Evolutionary conservation across 305 asterid species (phyloP), one percentile per base, ranked within the genome.

Genomic region (Nicotiana rustica): DNA sequence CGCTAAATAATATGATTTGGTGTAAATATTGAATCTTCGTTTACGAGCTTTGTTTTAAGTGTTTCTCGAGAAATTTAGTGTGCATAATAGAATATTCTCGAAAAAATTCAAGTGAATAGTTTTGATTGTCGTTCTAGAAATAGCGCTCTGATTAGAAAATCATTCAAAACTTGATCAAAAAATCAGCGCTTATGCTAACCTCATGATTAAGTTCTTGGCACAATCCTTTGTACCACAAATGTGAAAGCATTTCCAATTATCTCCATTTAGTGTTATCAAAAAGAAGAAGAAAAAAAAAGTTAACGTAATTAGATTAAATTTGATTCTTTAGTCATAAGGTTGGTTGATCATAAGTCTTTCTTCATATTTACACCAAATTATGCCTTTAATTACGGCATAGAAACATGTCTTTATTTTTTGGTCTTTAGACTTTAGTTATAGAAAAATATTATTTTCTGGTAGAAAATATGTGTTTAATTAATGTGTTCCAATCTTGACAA

Each of bases 401-500:
- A 85, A 85, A 76, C 17, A 31, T 55, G 66, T 76, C 80, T 76
- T 76, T 52, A 52, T 75, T 29, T 75, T 75, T 75, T 55, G 10
- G 66, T 76, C 80, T 55, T 76, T 17, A 55, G 80, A 82, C 67
- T 52, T 78, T 81, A 67, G 66, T 64, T 36, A 64, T n/a, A 82
- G 36, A 13, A 62, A 75, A 62, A 62, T 81, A 44, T 79, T 7
- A 70, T 31, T 7, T 41, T 7, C 14, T 15, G 5, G 7, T 35
- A 17, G 38, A 18, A 67, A 73, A 3, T 19, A 69, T 29, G 67
- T 47, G 41, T 13, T 67, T 29, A 31, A 61, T 67, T 29, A 31
- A 61, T 83, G 67, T 82, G 10, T 77, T 67, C 85, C 36, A 81
- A 68, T 82, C 59, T 73, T 68, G 75, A 82, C 83, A 81, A 85